Conservation (phyloP, 2,329 filamentous ascomycete genomes). For the Gnomoniopsis smithogilvyi region DNA sequence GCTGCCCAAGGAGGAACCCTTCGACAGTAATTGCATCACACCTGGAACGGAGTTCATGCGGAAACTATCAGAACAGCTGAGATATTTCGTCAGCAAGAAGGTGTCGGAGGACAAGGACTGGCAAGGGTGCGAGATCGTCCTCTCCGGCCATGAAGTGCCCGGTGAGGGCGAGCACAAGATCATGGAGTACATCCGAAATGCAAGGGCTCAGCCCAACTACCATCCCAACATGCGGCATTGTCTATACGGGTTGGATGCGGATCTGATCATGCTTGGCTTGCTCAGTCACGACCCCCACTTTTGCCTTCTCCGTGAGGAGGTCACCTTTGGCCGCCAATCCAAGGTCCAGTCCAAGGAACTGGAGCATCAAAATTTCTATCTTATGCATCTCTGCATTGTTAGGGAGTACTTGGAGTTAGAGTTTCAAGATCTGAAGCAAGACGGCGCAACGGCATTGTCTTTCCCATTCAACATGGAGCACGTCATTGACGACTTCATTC, state of each 20-base stretch:
- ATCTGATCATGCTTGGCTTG: constrained; percentile 97
- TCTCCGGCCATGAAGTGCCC: constrained; percentile 96
- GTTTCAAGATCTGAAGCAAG: constrained; percentile 84
- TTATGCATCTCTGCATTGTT: constrained; percentile 96
- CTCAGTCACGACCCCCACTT: constrained; percentile 98
- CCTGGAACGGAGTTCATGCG: constrained; percentile 98
- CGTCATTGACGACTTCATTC: constrained; percentile 97
- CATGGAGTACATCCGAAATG: constrained; percentile 99
- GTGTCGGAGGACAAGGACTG: constrained; percentile 95
- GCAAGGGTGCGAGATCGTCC: constrained; percentile 93
- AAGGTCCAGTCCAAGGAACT: constrained; percentile 92
- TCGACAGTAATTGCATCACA: constrained; percentile 99
- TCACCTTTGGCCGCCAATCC: constrained; percentile 88
- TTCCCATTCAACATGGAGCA: constrained; percentile 92
- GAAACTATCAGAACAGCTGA: constrained; percentile 86
- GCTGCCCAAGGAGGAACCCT: constrained; percentile 91
- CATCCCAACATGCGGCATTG: constrained; percentile 93
- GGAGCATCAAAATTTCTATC: constrained; percentile 97
- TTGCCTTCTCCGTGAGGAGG: constrained; percentile 92
- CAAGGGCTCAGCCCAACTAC: constrained; percentile 92
- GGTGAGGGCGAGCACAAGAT: constrained; percentile 99
- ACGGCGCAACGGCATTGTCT: constrained; percentile 55
- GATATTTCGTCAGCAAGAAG: constrained; percentile 99
- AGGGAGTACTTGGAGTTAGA: constrained; percentile 95
- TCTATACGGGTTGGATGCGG: constrained; percentile 93